Conservation (phyloP, 2,329 filamentous ascomycete genomes). For the Ciborinia camelliae region DNA sequence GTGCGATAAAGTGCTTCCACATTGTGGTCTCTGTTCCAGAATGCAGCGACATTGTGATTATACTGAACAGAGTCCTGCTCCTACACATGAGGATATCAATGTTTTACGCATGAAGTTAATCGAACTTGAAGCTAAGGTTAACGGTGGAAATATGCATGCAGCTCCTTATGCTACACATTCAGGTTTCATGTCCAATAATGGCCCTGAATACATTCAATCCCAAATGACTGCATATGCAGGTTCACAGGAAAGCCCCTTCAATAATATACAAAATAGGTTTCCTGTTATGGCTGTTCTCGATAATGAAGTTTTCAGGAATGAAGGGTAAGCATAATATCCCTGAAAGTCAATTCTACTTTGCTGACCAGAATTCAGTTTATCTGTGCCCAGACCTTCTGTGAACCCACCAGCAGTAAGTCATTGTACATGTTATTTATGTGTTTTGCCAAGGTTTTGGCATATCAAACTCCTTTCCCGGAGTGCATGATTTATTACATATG, state of each 20-base stretch:
- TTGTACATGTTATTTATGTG: background rate
- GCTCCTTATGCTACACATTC: slow-evolving; percentile 31
- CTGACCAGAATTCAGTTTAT: slow-evolving; percentile 32
- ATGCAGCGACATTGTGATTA: slow-evolving; percentile 45
- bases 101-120: slow-evolving; percentile 40
- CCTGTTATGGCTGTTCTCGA: slow-evolving; percentile 46
- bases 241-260: slow-evolving; percentile 31
- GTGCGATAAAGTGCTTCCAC: slow-evolving; percentile 50
- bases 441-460: background rate
- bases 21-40: slow-evolving; percentile 46
- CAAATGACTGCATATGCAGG: slow-evolving; percentile 26
- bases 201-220: slow-evolving; percentile 25
- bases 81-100: slow-evolving; percentile 43
- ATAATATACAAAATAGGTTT: slow-evolving; percentile 39
- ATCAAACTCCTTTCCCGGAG: background rate
- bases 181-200: slow-evolving; percentile 14
- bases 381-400: slow-evolving; percentile 40
- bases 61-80: slow-evolving; percentile 38
- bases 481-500: background rate
- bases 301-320: slow-evolving; percentile 41
- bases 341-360: background rate
- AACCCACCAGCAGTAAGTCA: slow-evolving; percentile 13
- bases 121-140: slow-evolving; percentile 41
- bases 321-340: slow-evolving; percentile 27
- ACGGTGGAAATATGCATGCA: slow-evolving; percentile 29